A percentile compares a stretch with the other conserved stretches of the same genome.
Conservation (phyloP, 2,329 filamentous ascomycete genomes). For the Pyricularia grisea region DNA sequence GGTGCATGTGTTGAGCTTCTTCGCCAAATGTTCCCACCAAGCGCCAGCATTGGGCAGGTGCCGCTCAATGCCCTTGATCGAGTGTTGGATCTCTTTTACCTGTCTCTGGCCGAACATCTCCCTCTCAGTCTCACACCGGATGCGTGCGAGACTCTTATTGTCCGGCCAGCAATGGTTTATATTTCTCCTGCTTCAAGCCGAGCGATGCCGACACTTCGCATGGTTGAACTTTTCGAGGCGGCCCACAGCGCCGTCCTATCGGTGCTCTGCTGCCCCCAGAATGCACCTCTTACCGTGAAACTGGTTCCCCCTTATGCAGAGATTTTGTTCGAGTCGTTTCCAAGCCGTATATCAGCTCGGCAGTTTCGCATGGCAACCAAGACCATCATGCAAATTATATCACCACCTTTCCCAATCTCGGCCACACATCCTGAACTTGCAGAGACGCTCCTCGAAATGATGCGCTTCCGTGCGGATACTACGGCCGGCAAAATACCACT, state of each 20-base stretch:
- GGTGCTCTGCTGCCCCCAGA: conserved; percentile 70
- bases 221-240: conserved; percentile 67
- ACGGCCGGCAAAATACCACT: conserved; percentile 34
- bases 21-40: conserved; percentile 41
- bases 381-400: conserved; percentile 72
- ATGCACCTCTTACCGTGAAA: conserved; percentile 58
- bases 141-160: conserved; percentile 61
- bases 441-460: conserved; percentile 70
- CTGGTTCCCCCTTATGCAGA: conserved; percentile 79
- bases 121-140: conserved; percentile 57
- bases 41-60: conserved; percentile 35
- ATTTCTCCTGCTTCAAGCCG: conserved; percentile 29
- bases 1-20: conserved; percentile 58
- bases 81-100: conserved; percentile 65
- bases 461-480: conserved; percentile 53
- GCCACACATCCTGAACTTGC: conserved; percentile 68
- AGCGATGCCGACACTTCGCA: conserved; percentile 32
- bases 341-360: conserved; percentile 64
- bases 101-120: conserved; percentile 80
- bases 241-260: conserved; percentile 77
- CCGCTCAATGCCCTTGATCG: conserved; percentile 58
- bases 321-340: conserved; percentile 71
- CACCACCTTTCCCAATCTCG: conserved; percentile 68
- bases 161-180: conserved; percentile 67
- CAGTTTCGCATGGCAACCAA: conserved; percentile 87